Evolutionary conservation across 2,329 filamentous ascomycete genomes (phyloP).

Genomic region (Neofusicoccum laricinum): DNA sequence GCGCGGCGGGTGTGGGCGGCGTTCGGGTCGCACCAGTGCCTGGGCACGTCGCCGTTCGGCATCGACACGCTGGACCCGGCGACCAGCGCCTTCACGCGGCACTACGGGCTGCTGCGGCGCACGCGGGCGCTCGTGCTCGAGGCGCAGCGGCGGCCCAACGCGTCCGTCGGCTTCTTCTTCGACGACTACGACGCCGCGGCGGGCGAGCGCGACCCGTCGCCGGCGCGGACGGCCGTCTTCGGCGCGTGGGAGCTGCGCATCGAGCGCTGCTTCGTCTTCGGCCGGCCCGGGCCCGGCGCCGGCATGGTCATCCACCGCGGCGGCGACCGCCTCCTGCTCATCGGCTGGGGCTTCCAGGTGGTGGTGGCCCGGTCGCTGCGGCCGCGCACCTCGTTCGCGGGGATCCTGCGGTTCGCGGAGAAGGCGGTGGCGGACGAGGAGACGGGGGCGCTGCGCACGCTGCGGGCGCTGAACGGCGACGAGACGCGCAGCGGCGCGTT

Average conservation of each 20-base stretch:
- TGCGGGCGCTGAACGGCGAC: slow-evolving; percentile 22
- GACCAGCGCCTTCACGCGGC: slow-evolving; percentile 33
- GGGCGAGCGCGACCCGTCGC: slow-evolving; percentile 25
- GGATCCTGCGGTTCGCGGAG: slow-evolving; percentile 43
- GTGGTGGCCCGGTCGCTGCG: slow-evolving; percentile 27
- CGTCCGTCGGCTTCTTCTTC: slow-evolving; percentile 44
- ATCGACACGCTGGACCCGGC: slow-evolving; percentile 41
- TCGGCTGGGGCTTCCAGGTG: slow-evolving; percentile 47
- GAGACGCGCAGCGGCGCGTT: slow-evolving; percentile 49
- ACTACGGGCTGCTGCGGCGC: slow-evolving; percentile 41
- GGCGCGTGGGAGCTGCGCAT: slow-evolving; percentile 39
- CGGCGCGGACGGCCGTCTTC: slow-evolving; percentile 31
- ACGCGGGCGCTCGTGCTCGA: slow-evolving; percentile 38
- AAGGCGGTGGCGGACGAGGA: slow-evolving; percentile 38
- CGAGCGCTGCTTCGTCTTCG: slow-evolving; percentile 47
- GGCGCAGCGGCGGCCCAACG: slow-evolving; percentile 35
- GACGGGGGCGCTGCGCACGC: slow-evolving; percentile 35
- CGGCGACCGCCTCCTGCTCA: slow-evolving; percentile 41
- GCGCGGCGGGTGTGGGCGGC: slow-evolving; percentile 43
- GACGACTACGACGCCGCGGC: slow-evolving; percentile 35
- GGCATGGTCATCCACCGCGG: slow-evolving; percentile 45
- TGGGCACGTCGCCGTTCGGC: slow-evolving; percentile 42
- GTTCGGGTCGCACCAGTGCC: slow-evolving; percentile 39
- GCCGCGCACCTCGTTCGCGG: slow-evolving; percentile 36
- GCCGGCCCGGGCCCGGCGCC: slow-evolving; percentile 39